Percentiles rank a stretch among this genome's conserved stretches.
Conservation (phyloP, 805 yeast species). For the Spathaspora gorwiae region DNA sequence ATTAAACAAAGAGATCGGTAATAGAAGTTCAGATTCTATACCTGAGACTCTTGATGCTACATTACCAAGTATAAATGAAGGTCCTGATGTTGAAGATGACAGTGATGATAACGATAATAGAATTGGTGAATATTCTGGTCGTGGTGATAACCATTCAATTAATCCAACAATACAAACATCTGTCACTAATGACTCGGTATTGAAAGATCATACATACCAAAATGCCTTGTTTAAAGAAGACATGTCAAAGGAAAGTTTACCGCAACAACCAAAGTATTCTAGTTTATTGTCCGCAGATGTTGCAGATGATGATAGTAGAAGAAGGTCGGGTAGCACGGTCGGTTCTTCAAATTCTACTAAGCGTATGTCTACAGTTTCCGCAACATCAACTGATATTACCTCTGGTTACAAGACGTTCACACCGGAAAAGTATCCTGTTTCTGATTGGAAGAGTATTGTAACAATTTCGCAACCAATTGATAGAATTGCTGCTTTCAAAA, state of each 20-base stretch:
- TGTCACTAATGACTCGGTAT: conserved; percentile 18
- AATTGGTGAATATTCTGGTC: conserved; percentile 1
- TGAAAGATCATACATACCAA: conserved; percentile 17
- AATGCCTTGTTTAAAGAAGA: conserved; percentile 21
- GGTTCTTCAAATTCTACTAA: neutral
- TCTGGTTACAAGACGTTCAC: neutral
- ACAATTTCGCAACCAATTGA: conserved; percentile 36
- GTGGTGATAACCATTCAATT: conserved; percentile 1
- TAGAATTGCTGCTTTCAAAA: conserved; percentile 38
- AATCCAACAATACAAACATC: conserved; percentile 8
- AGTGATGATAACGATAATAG: conserved; percentile 9
- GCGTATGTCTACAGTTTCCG: neutral
- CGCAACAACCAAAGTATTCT: conserved; percentile 17
- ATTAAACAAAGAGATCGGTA: conserved; percentile 2
- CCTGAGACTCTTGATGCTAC: conserved; percentile 39
- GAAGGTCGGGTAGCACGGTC: neutral
- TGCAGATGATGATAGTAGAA: neutral
- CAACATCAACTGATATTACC: neutral
- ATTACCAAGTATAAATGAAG: conserved; percentile 34
- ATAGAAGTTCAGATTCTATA: conserved; percentile 27
- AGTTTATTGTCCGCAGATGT: conserved; percentile 16
- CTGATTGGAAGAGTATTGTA: conserved; percentile 40
- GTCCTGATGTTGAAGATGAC: conserved; percentile 17
- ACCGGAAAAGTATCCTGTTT: conserved; percentile 27
- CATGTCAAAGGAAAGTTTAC: conserved; percentile 15